Base-by-base conservation (phyloP, 345 rosid genomes). In the Eutrema heterophyllum region DNA sequence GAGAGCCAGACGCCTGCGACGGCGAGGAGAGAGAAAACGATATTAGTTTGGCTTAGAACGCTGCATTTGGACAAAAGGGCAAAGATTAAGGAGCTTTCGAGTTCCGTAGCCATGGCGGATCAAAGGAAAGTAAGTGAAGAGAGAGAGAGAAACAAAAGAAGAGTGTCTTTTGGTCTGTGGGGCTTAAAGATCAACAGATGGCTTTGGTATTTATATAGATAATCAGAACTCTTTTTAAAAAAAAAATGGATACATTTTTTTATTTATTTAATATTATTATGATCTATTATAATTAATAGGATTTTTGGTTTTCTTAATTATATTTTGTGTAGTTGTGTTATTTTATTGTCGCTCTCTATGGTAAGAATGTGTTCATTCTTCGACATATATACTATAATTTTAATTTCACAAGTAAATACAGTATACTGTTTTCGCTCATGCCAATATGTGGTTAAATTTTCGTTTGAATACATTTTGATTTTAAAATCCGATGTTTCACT, bases 21-120 rank as follows among this genome's bases (percentile, higher is more conserved):
- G 78, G 84, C 58, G 40, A 87, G 49, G 44, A 89, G 48, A 4
- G 88, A 79, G 18, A 83, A 78, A 50, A 76, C 78, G 32, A 84
- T 54, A 51, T 67, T 82, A 5, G 81, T 80, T 59, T 68, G 84
- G 7, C 81, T 82, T 32, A 84, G 77, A 54, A 67, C 79, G 51
- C 78, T 70, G 73, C 89, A 87, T 86, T 86, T 86, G 68, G 92
- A 82, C 13, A 84, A 76, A 32, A 89, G 84, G 52, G 86, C 89
- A 57, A 86, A 79, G 56, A 82, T 55, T 72, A 85, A 78, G 24
- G 81, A 75, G 61, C 78, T 75, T 43, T 86, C 87, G 55, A 82
- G 75, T 71, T 80, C 70, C 7, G 83, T 80, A 62, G 80, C 83
- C 89, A 83, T 86, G 77, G 76, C 16, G 35, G 75, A 65, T 32